Evolutionary conservation across 1,284 basidiomycete species (phyloP), one percentile per base, ranked within the genome.

Genomic region (Pseudozyma hubeiensis): DNA sequence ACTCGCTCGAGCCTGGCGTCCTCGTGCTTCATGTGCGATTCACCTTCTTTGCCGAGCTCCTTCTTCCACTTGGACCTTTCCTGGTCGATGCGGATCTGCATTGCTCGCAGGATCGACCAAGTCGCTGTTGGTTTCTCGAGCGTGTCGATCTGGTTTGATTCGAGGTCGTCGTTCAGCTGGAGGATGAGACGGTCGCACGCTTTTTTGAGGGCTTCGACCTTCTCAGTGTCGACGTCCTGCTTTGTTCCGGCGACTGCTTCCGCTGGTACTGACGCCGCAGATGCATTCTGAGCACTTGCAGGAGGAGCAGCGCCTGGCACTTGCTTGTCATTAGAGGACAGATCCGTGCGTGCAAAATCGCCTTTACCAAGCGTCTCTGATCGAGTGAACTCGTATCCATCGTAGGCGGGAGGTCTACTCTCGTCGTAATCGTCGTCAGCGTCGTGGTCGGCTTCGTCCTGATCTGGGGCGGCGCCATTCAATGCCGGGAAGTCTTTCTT

Each of bases 11-110:
- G 56, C 16, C 65, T 63, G 13, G 55, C 73, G 6, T 73, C 61
- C 30, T 67, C 65, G 7, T 59, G 52, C 43, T 77, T 66, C 48
- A 64, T 53, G 4, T 57, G 60, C 5, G 44, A 30, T 14, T 70
- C 41, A 17, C 53, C 56, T 0, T 71, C 60, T 52, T 72, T 65
- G 29, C 76, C 76, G 7, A 78, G 56, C 46, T 66, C 59, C 48
- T 79, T 76, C 40, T 71, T 71, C 52, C 79, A 78, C 47, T 73
- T 70, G 33, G 66, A 62, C 41, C 56, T 74, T 30, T 76, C 71
- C 19, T 81, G 73, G n/a, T 83, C 81, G 30, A 80, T 49, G n/a
- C 74, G 81, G 37, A 82, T 69, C 51, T 73, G 64, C 37, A 64
- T 66, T 1, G 78, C 64, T 2, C 79, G 68, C 19, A 79, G 63